A percentile compares a stretch with the other conserved stretches of the same genome.
phyloP scores from a whole-genome alignment of 176 grass and related monocot genomes.

The Pontederia crassipes region DNA sequence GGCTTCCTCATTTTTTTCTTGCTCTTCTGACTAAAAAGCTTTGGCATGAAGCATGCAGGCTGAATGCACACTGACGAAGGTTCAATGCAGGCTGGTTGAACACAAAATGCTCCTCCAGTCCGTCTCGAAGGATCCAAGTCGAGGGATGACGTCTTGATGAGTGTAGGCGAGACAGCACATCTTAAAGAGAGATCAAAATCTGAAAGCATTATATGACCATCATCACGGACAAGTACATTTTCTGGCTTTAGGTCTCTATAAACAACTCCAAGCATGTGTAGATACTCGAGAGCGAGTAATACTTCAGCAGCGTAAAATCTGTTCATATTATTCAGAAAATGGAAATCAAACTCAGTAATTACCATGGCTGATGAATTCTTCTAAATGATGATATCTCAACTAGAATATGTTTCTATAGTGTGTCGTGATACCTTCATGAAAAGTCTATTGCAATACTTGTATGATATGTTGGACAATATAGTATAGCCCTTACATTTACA shows the following conservation, averaged over 20 bases:
- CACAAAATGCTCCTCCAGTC: slow-evolving; percentile 50
- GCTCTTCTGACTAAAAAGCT: slow-evolving; percentile 54
- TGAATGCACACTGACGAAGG: slow-evolving; percentile 76
- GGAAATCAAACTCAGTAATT: no score
- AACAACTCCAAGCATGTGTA: slow-evolving; percentile 91
- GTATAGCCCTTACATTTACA: no score
- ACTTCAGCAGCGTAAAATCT: slow-evolving; percentile 99
- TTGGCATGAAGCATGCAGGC: slow-evolving; percentile 68
- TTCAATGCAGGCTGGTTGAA: slow-evolving; percentile 80
- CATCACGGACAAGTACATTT: slow-evolving; percentile 84
- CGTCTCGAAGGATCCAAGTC: slow-evolving; percentile 43
- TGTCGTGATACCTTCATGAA: no score
- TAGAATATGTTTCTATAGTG: no score
- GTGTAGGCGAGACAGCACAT: slow-evolving; percentile 70
- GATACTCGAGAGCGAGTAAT: slow-evolving; percentile 76
- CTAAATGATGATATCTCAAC: no score
- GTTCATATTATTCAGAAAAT: slow-evolving; percentile 12
- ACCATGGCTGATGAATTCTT: no score
- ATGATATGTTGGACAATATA: no score
- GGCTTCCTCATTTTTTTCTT: slow-evolving; percentile 67
- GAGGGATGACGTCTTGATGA: slow-evolving; percentile 53
- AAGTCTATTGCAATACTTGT: no score
- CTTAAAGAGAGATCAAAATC: slow-evolving; percentile 89
- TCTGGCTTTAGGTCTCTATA: slow-evolving; percentile 94
- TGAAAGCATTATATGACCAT: slow-evolving; percentile 98